Evolutionary conservation across 768 basidiomycete genomes (phyloP), one percentile per base, ranked within the genome.

Genomic region (Auricularia sp.): DNA sequence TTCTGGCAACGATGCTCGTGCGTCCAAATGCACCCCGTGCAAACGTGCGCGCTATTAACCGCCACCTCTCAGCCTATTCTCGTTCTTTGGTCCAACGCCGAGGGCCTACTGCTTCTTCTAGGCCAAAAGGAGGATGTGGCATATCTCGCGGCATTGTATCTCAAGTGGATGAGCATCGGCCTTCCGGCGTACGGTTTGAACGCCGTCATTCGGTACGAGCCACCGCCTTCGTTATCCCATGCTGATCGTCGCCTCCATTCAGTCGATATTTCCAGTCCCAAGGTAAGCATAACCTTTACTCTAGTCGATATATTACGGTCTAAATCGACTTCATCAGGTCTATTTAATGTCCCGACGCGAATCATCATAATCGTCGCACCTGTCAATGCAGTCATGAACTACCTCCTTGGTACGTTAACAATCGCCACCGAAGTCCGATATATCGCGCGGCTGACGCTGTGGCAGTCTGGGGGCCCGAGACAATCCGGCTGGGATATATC

Each of bases 91-190:
- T 83, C 88, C 71, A 93, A 87, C 63, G 86, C 90, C 0, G 94
- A 98, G 73, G 68, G 76, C 0, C 83, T 98, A 51, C 80, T 98
- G 0, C 81, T 96, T 35, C 82, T 76, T 66, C 79, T 92, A 51
- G 83, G 82, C 64, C 91, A 92, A 80, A 90, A 94, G 44, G 86
- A 88, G 1, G 89, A 91, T 67, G 90, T 98, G 2, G 91, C 94
- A 3, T 78, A 42, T 14, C 81, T 90, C 13, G 94, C 94, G 0
- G 81, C 83, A 0, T 34, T 86, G 3, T 98, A 96, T 72, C 83
- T 97, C 42, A 84, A 83, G 62, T 94, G 82, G 76, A 78, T 89
- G 2, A 85, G 83, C 0, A 72, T 94, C 3, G 92, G 93, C 42
- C 81, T 98, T 36, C 94, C 94, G 36, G 87, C 87, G 5, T 88